phyloP scores from a whole-genome alignment of 192 early-diverging fungal genomes.

The Haplosporangium gracile region DNA sequence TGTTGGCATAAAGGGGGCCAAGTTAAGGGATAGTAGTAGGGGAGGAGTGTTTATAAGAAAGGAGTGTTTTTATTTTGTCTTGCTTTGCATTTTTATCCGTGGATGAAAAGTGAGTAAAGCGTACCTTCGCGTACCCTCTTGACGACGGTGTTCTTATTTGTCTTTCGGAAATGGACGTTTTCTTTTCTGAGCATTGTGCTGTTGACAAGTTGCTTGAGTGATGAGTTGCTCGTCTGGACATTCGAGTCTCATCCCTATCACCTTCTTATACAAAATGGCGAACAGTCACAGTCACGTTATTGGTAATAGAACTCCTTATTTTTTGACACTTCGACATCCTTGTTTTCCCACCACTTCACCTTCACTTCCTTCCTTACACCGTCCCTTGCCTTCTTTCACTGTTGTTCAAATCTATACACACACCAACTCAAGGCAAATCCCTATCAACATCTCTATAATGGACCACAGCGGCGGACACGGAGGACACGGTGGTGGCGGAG shows the following conservation, averaged over 20 bases:
- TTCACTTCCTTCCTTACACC: not conserved
- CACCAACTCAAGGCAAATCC: not conserved
- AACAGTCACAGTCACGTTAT: not conserved
- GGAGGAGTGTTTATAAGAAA: not conserved
- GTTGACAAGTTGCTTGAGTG: not conserved
- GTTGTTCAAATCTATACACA: not conserved
- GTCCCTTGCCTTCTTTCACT: not conserved
- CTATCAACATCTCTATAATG: not conserved
- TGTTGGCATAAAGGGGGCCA: constrained; percentile 9
- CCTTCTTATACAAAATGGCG: not conserved
- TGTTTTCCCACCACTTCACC: not conserved
- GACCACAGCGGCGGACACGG: constrained; percentile 60
- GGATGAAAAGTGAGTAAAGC: not conserved
- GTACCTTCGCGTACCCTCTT: constrained; percentile 68
- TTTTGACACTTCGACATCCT: not conserved
- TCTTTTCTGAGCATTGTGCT: constrained; percentile 39
- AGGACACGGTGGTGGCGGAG: constrained; percentile 55
- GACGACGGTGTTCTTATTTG: constrained; percentile 63
- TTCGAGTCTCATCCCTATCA: not conserved
- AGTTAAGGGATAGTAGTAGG: not conserved
- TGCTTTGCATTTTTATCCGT: not conserved
- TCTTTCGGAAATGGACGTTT: constrained; percentile 63
- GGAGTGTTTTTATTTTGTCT: not conserved
- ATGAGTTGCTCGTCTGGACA: not conserved
- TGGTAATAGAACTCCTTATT: too few species aligned